These are phyloP conservation scores for Leccinum longicurvipes DNA, from an alignment of 768 basidiomycete species.

Conservation along the genomic window DNA sequence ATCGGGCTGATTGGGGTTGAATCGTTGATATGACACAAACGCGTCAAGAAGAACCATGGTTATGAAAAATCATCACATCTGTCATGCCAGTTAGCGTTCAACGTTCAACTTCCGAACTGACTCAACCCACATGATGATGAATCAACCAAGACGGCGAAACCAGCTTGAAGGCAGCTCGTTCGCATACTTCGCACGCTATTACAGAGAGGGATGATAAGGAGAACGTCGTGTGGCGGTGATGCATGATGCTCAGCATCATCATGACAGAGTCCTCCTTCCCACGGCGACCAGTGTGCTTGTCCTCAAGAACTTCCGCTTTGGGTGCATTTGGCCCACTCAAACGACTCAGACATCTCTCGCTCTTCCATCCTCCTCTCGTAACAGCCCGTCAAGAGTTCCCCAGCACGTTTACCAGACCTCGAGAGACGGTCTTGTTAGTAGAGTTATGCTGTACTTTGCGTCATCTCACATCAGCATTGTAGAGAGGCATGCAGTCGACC, in stretches of 20 bases:
- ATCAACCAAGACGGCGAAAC: background rate
- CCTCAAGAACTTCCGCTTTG: slow-evolving; percentile 3
- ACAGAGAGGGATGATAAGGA: no score
- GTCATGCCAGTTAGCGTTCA: no score
- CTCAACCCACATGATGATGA: background rate
- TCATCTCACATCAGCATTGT: slow-evolving; percentile 18
- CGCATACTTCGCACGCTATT: no score
- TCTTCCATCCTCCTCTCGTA: background rate
- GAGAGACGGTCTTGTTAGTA: slow-evolving; percentile 26
- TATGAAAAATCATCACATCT: background rate
- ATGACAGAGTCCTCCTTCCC: no score
- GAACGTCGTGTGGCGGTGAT: no score
- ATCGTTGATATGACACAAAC: background rate
- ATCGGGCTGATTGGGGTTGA: background rate
- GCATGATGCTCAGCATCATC: no score
- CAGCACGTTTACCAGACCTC: slow-evolving; percentile 9
- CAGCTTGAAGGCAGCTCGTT: background rate
- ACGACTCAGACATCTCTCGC: background rate
- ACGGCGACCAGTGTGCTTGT: slow-evolving; percentile 6
- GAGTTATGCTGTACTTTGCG: slow-evolving; percentile 9
- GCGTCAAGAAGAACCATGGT: background rate
- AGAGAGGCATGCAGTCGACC: slow-evolving; percentile 19
- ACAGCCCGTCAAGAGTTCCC: background rate
- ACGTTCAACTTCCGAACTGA: background rate
- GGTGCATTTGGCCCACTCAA: slow-evolving; percentile 1